Percentiles rank a stretch among this genome's conserved stretches.
These are phyloP conservation scores for Mrakia blollopis DNA, from an alignment of 768 basidiomycete genomes.

Conservation along the genomic window DNA sequence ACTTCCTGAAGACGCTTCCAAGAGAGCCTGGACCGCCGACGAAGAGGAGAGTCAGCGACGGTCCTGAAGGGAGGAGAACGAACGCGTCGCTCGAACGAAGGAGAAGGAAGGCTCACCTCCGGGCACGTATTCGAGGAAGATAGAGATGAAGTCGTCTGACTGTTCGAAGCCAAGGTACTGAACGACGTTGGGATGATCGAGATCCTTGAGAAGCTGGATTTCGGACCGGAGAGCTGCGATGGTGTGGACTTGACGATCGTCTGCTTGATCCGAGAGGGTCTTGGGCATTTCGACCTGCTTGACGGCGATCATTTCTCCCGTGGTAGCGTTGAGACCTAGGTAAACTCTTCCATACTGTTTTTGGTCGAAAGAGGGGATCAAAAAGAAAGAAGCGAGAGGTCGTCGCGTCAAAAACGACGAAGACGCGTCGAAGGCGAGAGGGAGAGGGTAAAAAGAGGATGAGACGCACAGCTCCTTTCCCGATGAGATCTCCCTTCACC, in stretches of 20 bases:
- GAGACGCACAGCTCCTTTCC: constrained; percentile 68
- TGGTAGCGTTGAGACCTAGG: constrained; percentile 89
- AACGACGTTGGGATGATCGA: constrained; percentile 96
- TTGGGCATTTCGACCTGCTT: constrained; percentile 96
- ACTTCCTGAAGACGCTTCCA: constrained; percentile 74
- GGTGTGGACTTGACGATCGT: constrained; percentile 73
- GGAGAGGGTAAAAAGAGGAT: not conserved
- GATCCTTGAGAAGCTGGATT: constrained; percentile 90
- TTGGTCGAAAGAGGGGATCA: not conserved
- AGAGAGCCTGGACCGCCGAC: constrained; percentile 57
- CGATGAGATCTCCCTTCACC: constrained; percentile 96
- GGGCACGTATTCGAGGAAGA: constrained; percentile 97
- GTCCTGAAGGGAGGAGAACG: no score
- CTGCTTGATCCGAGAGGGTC: constrained; percentile 84
- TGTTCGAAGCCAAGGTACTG: constrained; percentile 68
- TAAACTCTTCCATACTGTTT: constrained; percentile 80
- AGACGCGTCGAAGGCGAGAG: not conserved
- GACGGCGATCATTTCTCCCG: constrained; percentile 98
- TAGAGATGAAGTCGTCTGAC: constrained; percentile 45
- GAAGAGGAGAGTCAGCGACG: not conserved
- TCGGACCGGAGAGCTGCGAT: constrained; percentile 91
- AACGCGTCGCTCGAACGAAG: not conserved
- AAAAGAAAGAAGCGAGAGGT: not conserved
- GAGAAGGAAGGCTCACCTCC: constrained; percentile 51
- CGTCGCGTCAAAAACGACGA: not conserved